Base-by-base conservation (phyloP, 169 alveolate genomes). In the Blepharisma undulans region DNA sequence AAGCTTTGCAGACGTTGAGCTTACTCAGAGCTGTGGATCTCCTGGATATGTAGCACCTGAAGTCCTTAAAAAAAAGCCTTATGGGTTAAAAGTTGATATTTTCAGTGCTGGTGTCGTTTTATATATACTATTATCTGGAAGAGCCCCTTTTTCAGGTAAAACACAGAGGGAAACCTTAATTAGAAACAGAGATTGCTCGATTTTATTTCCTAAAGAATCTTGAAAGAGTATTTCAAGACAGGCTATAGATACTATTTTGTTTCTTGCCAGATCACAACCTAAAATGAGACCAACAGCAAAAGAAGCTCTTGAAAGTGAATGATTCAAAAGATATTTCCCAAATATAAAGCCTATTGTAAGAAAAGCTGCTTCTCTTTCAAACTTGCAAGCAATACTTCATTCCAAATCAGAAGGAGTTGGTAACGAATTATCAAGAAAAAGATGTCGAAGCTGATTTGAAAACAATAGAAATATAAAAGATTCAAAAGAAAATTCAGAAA, bases 1-100 rank as follows among this genome's bases (percentile, higher is more conserved):
- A 27, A 2, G 72, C 12, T 30, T 30, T n/a, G 19, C 12, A 30
- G 22, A 79, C 10, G 87, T 14, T 33, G 66, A 79, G 0, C 34
- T 27, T 22, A 79, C 27, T 7, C 30, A 79, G 25, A 61, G 98
- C 84, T 97, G 98, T 92, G 98, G 98, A 4, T 93, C 97, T 8
- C 97, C 97, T 30, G 97, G 97, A 22, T 96, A 96, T 93, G 80
- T 97, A 27, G 98, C 99, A 2, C 99, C 99, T 3, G 99, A 98
- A 90, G 97, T 98, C n/a, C 93, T 98, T 66, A 95, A 92, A 90
- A 98, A 96, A 81, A 89, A 89, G 29, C 95, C 98, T 21, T 98
- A 98, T 92, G 97, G 94, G 78, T 92, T 96, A 16, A 96, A 97
- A 79, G 98, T 95, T 19, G 98, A 97, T 91, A 95, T 97, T 30